Percentiles rank a stretch among this genome's conserved stretches.
Conservation (phyloP, 192 early-diverging fungal species). For the Entomortierella lignicola region DNA sequence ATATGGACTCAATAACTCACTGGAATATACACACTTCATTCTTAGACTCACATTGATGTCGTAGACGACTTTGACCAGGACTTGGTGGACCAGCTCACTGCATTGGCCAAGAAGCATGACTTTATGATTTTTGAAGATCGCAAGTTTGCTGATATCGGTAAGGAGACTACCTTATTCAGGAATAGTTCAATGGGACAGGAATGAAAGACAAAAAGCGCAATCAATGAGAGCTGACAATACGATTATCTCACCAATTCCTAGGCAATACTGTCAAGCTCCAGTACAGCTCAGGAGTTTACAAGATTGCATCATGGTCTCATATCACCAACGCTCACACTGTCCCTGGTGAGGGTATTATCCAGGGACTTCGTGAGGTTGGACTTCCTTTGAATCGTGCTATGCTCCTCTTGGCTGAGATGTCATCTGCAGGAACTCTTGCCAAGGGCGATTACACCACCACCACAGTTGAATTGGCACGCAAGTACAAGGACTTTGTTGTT, state of each 20-base stretch:
- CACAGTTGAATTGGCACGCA: constrained; percentile 87
- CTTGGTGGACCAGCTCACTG: constrained; percentile 77
- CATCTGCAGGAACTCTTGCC: constrained; percentile 88
- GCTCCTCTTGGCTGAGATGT: constrained; percentile 97
- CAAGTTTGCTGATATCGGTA: constrained; percentile 98
- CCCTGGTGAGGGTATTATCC: constrained; percentile 96
- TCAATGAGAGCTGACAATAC: neutral
- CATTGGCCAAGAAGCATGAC: constrained; percentile 85
- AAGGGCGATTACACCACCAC: constrained; percentile 85
- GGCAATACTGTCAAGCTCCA: constrained; percentile 97
- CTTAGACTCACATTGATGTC: constrained; percentile 94
- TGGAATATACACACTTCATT: too few relatives aligned
- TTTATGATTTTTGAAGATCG: constrained; percentile 99
- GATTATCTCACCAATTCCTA: constrained; percentile 8
- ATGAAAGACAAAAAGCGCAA: neutral
- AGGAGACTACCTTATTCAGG: constrained; percentile 1
- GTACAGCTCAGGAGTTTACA: constrained; percentile 91
- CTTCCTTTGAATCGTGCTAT: constrained; percentile 80
- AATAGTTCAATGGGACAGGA: too few relatives aligned
- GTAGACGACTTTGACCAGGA: constrained; percentile 93
- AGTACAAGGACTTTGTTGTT: constrained; percentile 90
- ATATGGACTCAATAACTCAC: too few relatives aligned
- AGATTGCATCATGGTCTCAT: constrained; percentile 95
- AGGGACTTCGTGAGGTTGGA: constrained; percentile 91
- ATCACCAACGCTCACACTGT: constrained; percentile 96